phyloP scores from a whole-genome alignment of 306 rosid genomes.

The Medicago arabica region DNA sequence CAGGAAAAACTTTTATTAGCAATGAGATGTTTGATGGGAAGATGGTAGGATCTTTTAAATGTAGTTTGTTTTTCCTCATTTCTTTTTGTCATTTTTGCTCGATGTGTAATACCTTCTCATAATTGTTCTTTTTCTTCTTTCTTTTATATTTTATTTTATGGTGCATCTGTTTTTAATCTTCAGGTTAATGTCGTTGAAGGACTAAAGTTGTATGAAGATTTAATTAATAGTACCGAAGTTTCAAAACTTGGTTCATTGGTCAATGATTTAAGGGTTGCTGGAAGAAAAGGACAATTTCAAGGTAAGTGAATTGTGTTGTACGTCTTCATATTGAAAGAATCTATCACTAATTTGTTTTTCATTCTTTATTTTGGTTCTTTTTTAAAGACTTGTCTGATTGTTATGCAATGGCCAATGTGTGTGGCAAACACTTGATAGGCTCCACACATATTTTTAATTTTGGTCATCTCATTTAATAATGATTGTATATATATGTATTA shows the following conservation, averaged over 20 bases:
- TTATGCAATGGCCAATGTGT: slow-evolving; percentile 20
- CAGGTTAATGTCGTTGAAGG: slow-evolving; percentile 89
- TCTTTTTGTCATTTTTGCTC: slow-evolving; percentile 13
- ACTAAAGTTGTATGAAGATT: slow-evolving; percentile 69
- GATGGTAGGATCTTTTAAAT: slow-evolving; percentile 58
- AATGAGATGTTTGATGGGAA: slow-evolving; percentile 72
- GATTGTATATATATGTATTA: neutral
- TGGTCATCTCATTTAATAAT: neutral
- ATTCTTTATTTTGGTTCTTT: slow-evolving; percentile 2
- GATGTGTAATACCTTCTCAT: slow-evolving; percentile 3
- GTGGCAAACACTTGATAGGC: neutral
- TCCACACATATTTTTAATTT: neutral
- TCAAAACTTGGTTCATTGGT: slow-evolving; percentile 69
- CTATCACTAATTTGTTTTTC: slow-evolving; percentile 1
- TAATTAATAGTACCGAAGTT: slow-evolving; percentile 62
- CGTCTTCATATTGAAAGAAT: slow-evolving; percentile 1
- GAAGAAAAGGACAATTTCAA: slow-evolving; percentile 76
- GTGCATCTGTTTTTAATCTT: slow-evolving; percentile 14
- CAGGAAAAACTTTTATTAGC: slow-evolving; percentile 66
- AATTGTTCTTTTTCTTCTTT: neutral
- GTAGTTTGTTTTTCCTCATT: slow-evolving; percentile 25
- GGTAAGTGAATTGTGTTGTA: slow-evolving; percentile 54
- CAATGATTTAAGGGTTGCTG: slow-evolving; percentile 72
- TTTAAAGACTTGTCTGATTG: slow-evolving; percentile 5
- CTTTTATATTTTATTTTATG: slow-evolving; percentile 26